Evolutionary conservation across 495 filamentous ascomycete species (phyloP), one percentile per base, ranked within the genome.

Genomic region (Elaphomyces granulatus): DNA sequence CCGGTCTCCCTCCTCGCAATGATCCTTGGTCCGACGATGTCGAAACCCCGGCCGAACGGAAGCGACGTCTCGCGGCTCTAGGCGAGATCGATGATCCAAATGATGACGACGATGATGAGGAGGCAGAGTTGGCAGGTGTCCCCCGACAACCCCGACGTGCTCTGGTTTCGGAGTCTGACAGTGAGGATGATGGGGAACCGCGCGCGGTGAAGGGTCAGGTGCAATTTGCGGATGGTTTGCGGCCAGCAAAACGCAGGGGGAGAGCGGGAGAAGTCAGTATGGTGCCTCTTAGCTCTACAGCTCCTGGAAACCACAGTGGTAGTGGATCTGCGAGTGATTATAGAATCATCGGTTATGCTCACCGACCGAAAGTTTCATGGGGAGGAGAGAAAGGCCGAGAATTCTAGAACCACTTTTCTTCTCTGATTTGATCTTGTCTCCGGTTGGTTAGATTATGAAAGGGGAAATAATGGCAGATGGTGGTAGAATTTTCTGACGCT

Each of bases 51-150:
- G 87, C 86, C 0, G 87, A 94, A 59, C 70, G 80, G 32, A 71
- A 80, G 28, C 71, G 87, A 44, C 77, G 88, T 56, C 75, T 92
- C 40, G 88, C 84, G 1, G 88, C 87, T 3, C 61, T 94, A n/a
- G 86, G 85, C 34, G 60, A 70, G 4, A 52, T 62, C n/a, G 65
- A 70, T 7, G 70, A 68, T 12, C 70, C 67, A 14, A 71, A 68
- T 14, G 77, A 80, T 35, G 76, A 72, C 31, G 71, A 75, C 9
- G 80, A 83, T 30, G 76, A 77, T 41, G 69, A 74, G 7, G 61
- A 50, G 14, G 56, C 49, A 9, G 46, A 45, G 30, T 28, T 41
- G 9, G 23, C 23, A 8, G 36, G 36, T 23, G 8, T 37, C 8
- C 41, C 41, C 14, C 41, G 41, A 17, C 17, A 8, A 16, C 41